Base-by-base conservation (phyloP, 257 asterid genomes). In the Nemophila menziesii region DNA sequence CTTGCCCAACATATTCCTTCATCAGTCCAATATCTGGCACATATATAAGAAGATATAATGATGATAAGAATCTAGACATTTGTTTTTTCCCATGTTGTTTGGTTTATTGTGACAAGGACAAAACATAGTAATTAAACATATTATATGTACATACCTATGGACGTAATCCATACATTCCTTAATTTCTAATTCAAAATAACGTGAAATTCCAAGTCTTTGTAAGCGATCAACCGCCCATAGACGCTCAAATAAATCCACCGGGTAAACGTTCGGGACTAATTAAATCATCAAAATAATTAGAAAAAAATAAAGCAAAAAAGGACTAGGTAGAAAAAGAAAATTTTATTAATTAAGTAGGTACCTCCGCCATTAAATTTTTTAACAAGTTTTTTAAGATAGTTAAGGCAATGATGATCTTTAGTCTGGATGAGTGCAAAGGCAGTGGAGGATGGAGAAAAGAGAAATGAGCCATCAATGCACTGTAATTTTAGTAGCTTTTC, bases 1-100 rank as follows among this genome's bases (percentile, higher is more conserved):
- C 94, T 74, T 4, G 96, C 96, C 93, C 98, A 84, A 33, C 95
- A 76, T 5, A 90, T 78, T 8, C 98, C 98, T 58, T 70, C 52
- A 3, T 69, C 57, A 1, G 87, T 81, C 96, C 96, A 90, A 46
- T 75, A 50, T 43, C 97, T 86, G 63, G 22, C 27, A 20, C 20
- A 22, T 38, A 24, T 17, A 4, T 5, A 2, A 19, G 24, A 41
- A 41, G 3, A 41, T 41, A 41, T n/a, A 38, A 13, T 17, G 17
- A 17, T 0, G 17, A n/a, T 38, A n/a, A 38, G 14, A 9, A 34
- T 15, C 11, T 15, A 39, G 4, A 29, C 12, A 7, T 41, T 7
- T 19, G 1, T 41, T 19, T 41, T 13, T 41, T 41, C 14, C 23
- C 22, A 40, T 15, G 22, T 16, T 40, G 10, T 13, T 40, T 9